Evolutionary conservation across 2,329 filamentous ascomycete species (phyloP), one percentile per base, ranked within the genome.

Genomic region (Fusarium subtropicale): DNA sequence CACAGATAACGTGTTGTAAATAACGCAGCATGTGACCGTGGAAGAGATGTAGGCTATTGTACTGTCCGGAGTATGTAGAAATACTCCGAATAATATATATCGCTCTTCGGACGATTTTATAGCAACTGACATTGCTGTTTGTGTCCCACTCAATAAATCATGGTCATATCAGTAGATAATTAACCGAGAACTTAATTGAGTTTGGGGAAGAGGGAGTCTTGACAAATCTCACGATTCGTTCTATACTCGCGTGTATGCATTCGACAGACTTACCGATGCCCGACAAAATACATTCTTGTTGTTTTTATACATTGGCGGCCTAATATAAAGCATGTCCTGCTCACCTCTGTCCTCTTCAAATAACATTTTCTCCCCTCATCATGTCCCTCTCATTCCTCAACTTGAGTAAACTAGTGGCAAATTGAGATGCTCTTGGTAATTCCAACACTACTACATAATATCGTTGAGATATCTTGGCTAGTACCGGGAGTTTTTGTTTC

Each of bases 391-490:
- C 15, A 18, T 18, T 44, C 16, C 3, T 18, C 4, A 8, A 4
- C 10, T 24, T 7, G 18, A 15, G 7, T 10, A 22, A 39, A 22
- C 36, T 8, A 39, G 36, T 39, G 82, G 41, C 86, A 85, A 53
- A 87, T 82, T 5, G 83, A 76, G 11, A 88, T 82, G 52, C 85
- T 88, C 68, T 88, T 88, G 42, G 80, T 74, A 11, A 88, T 79
- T 54, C 79, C 80, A 33, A 77, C 76, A 46, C 87, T 69, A 22
- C 77, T 75, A 7, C 85, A 79, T 5, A 88, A 73, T 2, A 79
- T 76, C 9, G 81, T 82, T 36, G 83, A 82, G 8, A 86, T 79
- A 0, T 75, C 84, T 13, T 73, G 59, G 59, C 80, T 72, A 6
- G 84, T 78, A 7, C 78, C 67, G 1, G 78, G 73, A 2, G 64